Conservation (phyloP, 257 asterid genomes). For the Thymus quinquecostatus region DNA sequence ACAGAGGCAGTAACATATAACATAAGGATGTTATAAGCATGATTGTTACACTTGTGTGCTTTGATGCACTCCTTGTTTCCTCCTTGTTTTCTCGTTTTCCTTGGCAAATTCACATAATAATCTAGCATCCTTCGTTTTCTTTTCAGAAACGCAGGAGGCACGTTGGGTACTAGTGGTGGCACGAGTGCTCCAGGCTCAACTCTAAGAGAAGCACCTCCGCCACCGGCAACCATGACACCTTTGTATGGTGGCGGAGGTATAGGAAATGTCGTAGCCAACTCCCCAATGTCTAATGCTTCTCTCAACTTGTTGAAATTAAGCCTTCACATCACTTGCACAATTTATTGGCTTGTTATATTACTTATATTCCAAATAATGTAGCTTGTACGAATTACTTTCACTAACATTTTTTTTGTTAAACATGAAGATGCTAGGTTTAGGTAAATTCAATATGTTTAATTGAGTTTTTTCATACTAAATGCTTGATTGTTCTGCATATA, state of each 20-base stretch:
- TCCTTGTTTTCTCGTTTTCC: background rate
- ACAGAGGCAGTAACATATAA: no score
- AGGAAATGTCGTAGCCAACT: conserved; percentile 37
- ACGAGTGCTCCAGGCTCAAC: conserved; percentile 34
- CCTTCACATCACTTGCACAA: conserved; percentile 10
- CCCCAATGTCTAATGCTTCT: conserved; percentile 37
- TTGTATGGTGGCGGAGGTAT: conserved; percentile 35
- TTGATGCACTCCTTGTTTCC: no score
- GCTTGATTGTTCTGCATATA: no score
- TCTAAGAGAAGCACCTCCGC: conserved; percentile 43
- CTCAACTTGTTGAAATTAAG: conserved; percentile 13
- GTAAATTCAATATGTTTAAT: conserved; percentile 18
- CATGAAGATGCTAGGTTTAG: conserved; percentile 37
- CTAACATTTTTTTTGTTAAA: background rate
- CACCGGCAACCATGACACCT: conserved; percentile 43
- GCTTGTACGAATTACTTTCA: background rate
- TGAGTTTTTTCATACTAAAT: no score
- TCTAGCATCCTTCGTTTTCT: conserved; percentile 8
- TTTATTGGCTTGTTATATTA: conserved; percentile 36
- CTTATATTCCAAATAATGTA: conserved; percentile 31
- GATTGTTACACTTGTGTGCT: no score
- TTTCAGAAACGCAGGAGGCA: conserved; percentile 64
- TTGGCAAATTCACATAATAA: background rate
- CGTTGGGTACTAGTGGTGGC: conserved; percentile 29
- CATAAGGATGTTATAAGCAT: no score